Conservation (phyloP, 768 basidiomycete genomes). For the Amanita pallidorosea region DNA sequence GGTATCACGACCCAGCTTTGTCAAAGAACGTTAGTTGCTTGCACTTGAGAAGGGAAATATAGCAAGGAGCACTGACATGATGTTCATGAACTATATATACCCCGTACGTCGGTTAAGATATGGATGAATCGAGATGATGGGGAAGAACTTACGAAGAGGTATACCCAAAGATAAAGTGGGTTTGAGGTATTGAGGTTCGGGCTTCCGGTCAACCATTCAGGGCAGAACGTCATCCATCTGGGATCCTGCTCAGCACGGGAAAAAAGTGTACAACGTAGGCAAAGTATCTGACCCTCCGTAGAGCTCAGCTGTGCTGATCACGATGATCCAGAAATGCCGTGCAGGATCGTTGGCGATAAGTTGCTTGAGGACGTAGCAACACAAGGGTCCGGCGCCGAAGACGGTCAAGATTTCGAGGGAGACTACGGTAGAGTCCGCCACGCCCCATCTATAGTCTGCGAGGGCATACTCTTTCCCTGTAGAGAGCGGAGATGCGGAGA, state of each 20-base stretch:
- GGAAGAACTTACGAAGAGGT: conserved; percentile 57
- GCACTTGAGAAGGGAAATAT: not conserved
- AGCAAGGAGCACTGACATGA: conserved; percentile 39
- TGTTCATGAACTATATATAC: conserved; percentile 59
- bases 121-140: not conserved
- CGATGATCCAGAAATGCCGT: conserved; percentile 71
- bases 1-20: conserved; percentile 74
- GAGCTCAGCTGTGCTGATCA: conserved; percentile 65
- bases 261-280: not conserved
- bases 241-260: not conserved
- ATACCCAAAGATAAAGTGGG: conserved; percentile 65
- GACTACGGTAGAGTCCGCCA: conserved; percentile 68
- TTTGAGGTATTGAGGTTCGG: conserved; percentile 65
- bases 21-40: conserved; percentile 1
- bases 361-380: conserved; percentile 60
- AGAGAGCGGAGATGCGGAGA: not conserved
- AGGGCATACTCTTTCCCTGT: conserved; percentile 74
- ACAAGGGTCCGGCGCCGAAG: conserved; percentile 64
- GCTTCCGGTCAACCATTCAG: conserved; percentile 75
- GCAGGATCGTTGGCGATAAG: conserved; percentile 55
- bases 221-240: conserved; percentile 85
- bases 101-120: not conserved
- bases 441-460: conserved; percentile 78
- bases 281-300: conserved; percentile 54
- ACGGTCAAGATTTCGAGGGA: conserved; percentile 81